These are phyloP conservation scores for Phaffomyces antillensis DNA, from an alignment of 805 yeast species.

Conservation along the genomic window DNA sequence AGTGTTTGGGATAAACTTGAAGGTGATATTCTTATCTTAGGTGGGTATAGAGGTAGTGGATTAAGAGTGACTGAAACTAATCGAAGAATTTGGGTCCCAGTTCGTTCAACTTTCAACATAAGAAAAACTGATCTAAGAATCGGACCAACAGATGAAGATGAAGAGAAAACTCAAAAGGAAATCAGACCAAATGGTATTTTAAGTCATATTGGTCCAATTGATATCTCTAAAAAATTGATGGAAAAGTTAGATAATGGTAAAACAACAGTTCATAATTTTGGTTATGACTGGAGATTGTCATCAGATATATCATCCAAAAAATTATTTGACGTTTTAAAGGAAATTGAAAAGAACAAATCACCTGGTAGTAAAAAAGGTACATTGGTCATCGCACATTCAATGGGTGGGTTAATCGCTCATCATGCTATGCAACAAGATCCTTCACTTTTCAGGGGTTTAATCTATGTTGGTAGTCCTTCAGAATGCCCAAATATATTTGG, in stretches of 20 bases:
- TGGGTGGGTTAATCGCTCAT: conserved; percentile 90
- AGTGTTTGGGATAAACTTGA: conserved; percentile 49
- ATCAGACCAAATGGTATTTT: conserved; percentile 72
- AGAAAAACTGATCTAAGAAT: conserved; percentile 60
- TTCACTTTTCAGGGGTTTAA: conserved; percentile 58
- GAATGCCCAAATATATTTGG: conserved; percentile 84
- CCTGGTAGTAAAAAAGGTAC: conserved; percentile 47
- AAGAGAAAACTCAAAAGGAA: conserved; percentile 40
- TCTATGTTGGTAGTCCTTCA: conserved; percentile 79
- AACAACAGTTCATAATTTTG: conserved; percentile 61
- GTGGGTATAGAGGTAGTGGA: conserved; percentile 85
- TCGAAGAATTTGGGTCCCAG: conserved; percentile 78
- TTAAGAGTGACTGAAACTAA: conserved; percentile 57
- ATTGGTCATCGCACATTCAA: conserved; percentile 78
- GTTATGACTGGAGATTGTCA: conserved; percentile 92
- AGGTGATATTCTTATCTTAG: conserved; percentile 76
- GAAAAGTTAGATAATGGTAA: conserved; percentile 51
- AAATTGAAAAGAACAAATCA: conserved; percentile 34
- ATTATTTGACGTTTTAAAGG: conserved; percentile 40
- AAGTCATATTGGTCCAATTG: conserved; percentile 83
- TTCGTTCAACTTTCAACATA: conserved; percentile 76
- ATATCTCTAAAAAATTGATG: conserved; percentile 58
- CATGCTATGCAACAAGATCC: conserved; percentile 68
- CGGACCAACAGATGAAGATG: conserved; percentile 72
- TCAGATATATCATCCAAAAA: conserved; percentile 46